Conservation (phyloP, 306 rosid genomes). For the Dalbergia cochinchinensis region DNA sequence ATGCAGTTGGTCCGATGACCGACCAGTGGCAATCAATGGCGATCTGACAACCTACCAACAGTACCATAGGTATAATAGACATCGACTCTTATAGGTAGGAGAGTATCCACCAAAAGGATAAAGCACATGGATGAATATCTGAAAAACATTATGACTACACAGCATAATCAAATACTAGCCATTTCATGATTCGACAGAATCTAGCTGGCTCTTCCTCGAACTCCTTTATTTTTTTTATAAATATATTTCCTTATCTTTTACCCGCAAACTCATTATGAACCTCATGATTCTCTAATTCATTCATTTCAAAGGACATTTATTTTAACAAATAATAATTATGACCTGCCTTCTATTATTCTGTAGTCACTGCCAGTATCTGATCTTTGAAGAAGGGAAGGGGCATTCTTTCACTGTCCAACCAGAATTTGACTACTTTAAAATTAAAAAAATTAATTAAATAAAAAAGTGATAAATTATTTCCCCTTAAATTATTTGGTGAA, state of each 20-base stretch:
- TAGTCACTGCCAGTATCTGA: background rate
- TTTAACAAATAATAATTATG: background rate
- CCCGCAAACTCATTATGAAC: background rate
- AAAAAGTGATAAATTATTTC: too few species aligned
- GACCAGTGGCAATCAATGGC: too few species aligned
- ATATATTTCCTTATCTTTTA: background rate
- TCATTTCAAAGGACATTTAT: background rate
- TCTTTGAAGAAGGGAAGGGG: background rate
- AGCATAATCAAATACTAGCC: conserved; percentile 13
- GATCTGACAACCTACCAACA: too few species aligned
- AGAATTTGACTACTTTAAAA: too few species aligned
- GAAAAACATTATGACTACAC: conserved; percentile 1
- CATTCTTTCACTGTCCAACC: too few species aligned
- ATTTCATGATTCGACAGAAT: conserved; percentile 40
- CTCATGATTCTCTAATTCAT: background rate
- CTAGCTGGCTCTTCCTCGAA: conserved; percentile 43
- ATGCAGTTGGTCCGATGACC: too few species aligned
- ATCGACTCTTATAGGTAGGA: too few species aligned
- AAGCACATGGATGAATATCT: conserved; percentile 32
- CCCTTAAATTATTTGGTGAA: too few species aligned
- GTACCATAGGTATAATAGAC: too few species aligned
- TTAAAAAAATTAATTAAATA: too few species aligned
- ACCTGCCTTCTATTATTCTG: background rate
- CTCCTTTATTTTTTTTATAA: conserved; percentile 14
- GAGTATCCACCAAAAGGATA: too few species aligned